Conservation (phyloP, 192 early-diverging fungal genomes). For the Geosiphon pyriformis region DNA sequence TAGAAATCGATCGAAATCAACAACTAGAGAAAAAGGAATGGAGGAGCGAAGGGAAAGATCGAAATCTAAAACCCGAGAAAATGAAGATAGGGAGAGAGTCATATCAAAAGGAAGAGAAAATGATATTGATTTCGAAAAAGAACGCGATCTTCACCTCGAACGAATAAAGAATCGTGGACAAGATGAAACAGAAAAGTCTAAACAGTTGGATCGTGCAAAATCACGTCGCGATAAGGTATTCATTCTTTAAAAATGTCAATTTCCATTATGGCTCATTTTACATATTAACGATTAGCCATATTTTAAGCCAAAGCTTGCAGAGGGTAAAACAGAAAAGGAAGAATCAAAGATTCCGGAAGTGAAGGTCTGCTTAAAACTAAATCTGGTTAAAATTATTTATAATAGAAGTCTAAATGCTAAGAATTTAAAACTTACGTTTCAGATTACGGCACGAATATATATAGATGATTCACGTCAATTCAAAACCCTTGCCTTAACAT, state of each 20-base stretch:
- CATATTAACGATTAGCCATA: neutral
- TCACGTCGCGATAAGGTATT: slow-evolving; percentile 5
- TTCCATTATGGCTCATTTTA: neutral
- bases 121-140: slow-evolving; percentile 13
- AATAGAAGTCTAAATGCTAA: neutral
- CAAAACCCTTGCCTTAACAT: slow-evolving; percentile 74
- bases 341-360: neutral
- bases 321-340: slow-evolving; percentile 1
- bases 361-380: neutral
- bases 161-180: neutral
- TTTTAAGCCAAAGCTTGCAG: neutral
- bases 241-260: neutral
- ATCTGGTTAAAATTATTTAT: neutral
- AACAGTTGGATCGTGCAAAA: neutral
- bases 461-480: slow-evolving; percentile 72
- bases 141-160: neutral
- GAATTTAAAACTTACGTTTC: neutral
- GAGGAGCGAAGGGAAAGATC: neutral
- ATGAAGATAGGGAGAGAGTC: neutral
- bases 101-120: neutral
- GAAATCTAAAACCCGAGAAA: neutral
- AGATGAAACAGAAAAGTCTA: neutral
- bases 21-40: neutral
- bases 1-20: neutral
- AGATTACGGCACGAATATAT: slow-evolving; percentile 80